Conservation (phyloP, 2,329 filamentous ascomycete genomes). For the Sphaerulina vaccinii region DNA sequence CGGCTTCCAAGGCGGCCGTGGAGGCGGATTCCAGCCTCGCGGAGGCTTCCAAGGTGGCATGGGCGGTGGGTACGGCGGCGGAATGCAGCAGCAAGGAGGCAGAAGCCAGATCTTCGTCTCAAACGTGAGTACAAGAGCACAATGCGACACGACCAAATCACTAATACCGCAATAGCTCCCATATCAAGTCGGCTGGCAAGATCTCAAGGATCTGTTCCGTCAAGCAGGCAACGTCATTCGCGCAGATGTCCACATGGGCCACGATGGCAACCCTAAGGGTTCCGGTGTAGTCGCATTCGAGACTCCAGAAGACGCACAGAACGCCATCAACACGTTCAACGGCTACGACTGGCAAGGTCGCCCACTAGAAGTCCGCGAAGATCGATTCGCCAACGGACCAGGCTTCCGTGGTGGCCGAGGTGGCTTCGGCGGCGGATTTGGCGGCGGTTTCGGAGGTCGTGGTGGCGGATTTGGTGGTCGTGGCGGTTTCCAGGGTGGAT, state of each 20-base stretch:
- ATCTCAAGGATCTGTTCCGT: constrained; percentile 96
- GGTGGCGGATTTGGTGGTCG: constrained; percentile 56
- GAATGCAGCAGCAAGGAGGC: constrained; percentile 57
- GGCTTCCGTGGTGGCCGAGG: constrained; percentile 43
- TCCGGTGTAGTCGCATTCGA: constrained; percentile 98
- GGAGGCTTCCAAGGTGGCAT: constrained; percentile 49
- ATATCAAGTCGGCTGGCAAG: constrained; percentile 97
- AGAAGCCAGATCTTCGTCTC: constrained; percentile 94
- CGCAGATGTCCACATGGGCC: constrained; percentile 89
- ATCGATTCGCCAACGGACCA: constrained; percentile 73
- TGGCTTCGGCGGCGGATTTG: constrained; percentile 44
- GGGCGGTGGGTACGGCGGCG: constrained; percentile 47
- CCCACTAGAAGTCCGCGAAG: constrained; percentile 88
- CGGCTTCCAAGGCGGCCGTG: constrained; percentile 59
- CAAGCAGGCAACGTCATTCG: constrained; percentile 91
- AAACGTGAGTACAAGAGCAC: constrained; percentile 64
- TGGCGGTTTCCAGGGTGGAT: constrained; percentile 46
- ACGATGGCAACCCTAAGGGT: constrained; percentile 90
- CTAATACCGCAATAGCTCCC: constrained; percentile 66
- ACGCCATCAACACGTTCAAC: constrained; percentile 96
- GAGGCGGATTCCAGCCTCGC: constrained; percentile 36
- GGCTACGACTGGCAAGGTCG: constrained; percentile 98
- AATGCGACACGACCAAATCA: constrained; percentile 18
- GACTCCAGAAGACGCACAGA: constrained; percentile 88
- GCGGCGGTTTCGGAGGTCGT: constrained; percentile 42